Base-by-base conservation (phyloP, 1,139 yeast genomes). In the Hemisphaericaspora xylanilytica region DNA sequence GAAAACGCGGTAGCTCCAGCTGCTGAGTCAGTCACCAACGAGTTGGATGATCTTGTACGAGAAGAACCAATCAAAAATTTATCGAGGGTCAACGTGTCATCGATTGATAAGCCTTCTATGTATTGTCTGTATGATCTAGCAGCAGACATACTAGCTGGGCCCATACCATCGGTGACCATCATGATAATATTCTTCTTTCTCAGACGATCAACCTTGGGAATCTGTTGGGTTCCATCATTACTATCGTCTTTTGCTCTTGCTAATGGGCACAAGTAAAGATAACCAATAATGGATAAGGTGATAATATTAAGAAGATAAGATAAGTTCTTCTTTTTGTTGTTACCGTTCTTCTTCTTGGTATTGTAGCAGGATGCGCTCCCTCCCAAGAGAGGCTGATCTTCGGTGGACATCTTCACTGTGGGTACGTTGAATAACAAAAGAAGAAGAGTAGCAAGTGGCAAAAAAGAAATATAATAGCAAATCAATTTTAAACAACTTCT, bases 1-100 rank as follows among this genome's bases (percentile, higher is more conserved):
- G 94, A 70, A 55, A 85, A 88, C 0, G 95, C 96, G 10, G 95
- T 87, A 16, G 96, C 96, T 13, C 96, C 96, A 3, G 96, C 96
- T 9, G 96, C 96, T 21, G 94, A 84, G 58, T 88, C 96, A 0
- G 96, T 88, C 44, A 88, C 75, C 48, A 84, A 67, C 1, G 92
- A 83, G 42, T 73, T 68, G 26, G 78, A 74, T 11, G 95, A 84
- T 45, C 86, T 70, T 1, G 96, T 88, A 49, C 95, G 74, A 5
- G 92, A 81, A 29, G 82, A 71, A 16, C 96, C 96, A 39, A 87
- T 71, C 31, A 86, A 63, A 55, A 80, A 77, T 40, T 75, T 63
- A 57, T 88, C 96, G 30, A 88, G 55, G 9, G 67, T 60, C 46
- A 88, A 68, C 21, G 74, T 60, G 48, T 81, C 82, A 48, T 75